Evolutionary conservation across 108 stramenopile species (phyloP), one percentile per base, ranked within the genome.

Genomic region (Cyclotella sp.): DNA sequence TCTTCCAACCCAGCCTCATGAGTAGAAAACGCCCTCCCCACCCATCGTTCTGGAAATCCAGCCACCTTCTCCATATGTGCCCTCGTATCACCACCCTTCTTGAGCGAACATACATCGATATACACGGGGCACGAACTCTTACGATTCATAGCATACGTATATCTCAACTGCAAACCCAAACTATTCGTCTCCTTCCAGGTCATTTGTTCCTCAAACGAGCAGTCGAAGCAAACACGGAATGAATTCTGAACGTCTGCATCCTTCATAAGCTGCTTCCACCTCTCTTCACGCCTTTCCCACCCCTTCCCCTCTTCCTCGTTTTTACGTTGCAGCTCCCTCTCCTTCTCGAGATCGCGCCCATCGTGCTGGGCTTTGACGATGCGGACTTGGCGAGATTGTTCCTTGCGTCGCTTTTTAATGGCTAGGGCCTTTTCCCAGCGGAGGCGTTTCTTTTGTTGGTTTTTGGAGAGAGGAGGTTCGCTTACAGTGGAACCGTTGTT

Each of bases 21-120:
- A 62, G 54, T 46, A 22, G 53, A 39, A 83, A 89, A 94, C 2
- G 79, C 90, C 49, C 87, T 83, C 54, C 78, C 67, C 22, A 46
- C 68, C 93, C 93, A 94, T n/a, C 64, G 34, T 22, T 88, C 79
- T 27, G 89, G 90, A 84, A 91, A 92, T 0, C 93, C 93, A 13
- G 72, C 77, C n/a, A 94, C 87, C 28, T 91, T 91, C 47, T 89
- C 66, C 70, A 91, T 70, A 72, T 82, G 81, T 12, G 77, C 58
- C 29, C 76, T 67, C 14, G 91, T 88, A 26, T 75, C 59, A 27
- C 87, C 83, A 11, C 73, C 69, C 16, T 30, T 39, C 29, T 45
- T 63, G 10, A 90, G 51, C 26, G 81, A 77, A 10, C 83, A 77
- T 10, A 83, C 85, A 42, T 84, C 77, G 9, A 87, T 66, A 70